These are phyloP conservation scores for Microthyrium microscopicum DNA, from an alignment of 2,329 filamentous ascomycete species.

Conservation along the genomic window DNA sequence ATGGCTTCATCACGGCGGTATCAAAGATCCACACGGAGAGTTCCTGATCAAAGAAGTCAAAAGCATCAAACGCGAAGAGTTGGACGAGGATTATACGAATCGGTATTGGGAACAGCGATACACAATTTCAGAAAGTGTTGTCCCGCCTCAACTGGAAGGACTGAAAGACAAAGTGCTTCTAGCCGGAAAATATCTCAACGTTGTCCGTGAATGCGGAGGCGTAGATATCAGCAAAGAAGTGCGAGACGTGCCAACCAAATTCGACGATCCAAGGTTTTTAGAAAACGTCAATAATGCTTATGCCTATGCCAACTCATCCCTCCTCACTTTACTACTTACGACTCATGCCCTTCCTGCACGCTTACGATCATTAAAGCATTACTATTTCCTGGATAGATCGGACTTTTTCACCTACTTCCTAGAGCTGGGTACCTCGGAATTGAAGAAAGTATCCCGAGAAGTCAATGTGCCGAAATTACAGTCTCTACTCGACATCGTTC, in stretches of 20 bases:
- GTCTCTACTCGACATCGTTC: constrained; percentile 82
- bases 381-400: constrained; percentile 95
- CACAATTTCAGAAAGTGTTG: constrained; percentile 77
- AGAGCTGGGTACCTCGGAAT: constrained; percentile 74
- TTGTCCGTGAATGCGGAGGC: constrained; percentile 90
- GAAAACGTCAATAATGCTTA: constrained; percentile 95
- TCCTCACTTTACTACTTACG: constrained; percentile 79
- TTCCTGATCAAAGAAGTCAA: constrained; percentile 93
- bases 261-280: constrained; percentile 79
- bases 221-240: constrained; percentile 85
- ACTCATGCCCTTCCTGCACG: constrained; percentile 81
- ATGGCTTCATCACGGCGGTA: constrained; percentile 91
- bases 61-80: constrained; percentile 75
- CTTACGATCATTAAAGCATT: constrained; percentile 85
- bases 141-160: constrained; percentile 78
- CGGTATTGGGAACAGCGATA: constrained; percentile 99
- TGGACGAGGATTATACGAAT: constrained; percentile 95
- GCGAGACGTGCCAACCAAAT: constrained; percentile 74
- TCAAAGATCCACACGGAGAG: constrained; percentile 84
- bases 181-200: constrained; percentile 94
- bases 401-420: constrained; percentile 98
- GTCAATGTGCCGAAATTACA: constrained; percentile 91
- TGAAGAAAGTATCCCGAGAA: constrained; percentile 72
- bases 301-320: constrained; percentile 82
- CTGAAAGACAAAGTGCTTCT: constrained; percentile 90